phyloP scores from a whole-genome alignment of 192 early-diverging fungal genomes.

The Coemansia asiatica region DNA sequence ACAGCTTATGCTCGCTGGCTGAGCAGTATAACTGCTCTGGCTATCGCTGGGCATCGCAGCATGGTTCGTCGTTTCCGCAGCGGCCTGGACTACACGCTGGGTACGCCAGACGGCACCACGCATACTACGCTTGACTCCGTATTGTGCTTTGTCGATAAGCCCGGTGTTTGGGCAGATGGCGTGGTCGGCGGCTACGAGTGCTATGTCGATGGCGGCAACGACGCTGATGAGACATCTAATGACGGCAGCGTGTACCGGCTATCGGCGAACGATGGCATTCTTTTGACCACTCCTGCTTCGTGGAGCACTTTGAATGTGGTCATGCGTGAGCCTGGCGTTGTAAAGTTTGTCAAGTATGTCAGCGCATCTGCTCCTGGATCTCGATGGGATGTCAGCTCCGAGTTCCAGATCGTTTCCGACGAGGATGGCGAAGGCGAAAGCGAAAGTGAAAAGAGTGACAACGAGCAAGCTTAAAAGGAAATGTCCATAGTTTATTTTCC shows the following conservation, averaged over 20 bases:
- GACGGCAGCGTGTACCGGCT: slow-evolving; percentile 60
- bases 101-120: slow-evolving; percentile 57
- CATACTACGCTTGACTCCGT: slow-evolving; percentile 65
- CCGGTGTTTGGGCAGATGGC: slow-evolving; percentile 59
- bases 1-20: slow-evolving; percentile 66
- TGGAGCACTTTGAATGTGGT: slow-evolving; percentile 69
- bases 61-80: slow-evolving; percentile 72
- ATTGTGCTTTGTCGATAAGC: slow-evolving; percentile 57
- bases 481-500: too few species aligned
- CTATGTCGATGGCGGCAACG: slow-evolving; percentile 69
- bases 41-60: slow-evolving; percentile 48
- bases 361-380: slow-evolving; percentile 66
- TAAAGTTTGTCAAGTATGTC: slow-evolving; percentile 84
- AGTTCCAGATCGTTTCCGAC: slow-evolving; percentile 58
- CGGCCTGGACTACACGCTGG: slow-evolving; percentile 81
- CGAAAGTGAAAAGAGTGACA: too few species aligned
- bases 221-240: slow-evolving; percentile 68
- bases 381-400: slow-evolving; percentile 79
- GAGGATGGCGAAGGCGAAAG: not conserved
- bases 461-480: not conserved
- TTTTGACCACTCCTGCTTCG: slow-evolving; percentile 67
- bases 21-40: slow-evolving; percentile 56
- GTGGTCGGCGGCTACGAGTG: slow-evolving; percentile 76
- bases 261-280: slow-evolving; percentile 64
- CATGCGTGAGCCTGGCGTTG: slow-evolving; percentile 72